Evolutionary conservation across 805 yeast genomes (phyloP).

Genomic region (Hanseniaspora guilliermondii): DNA sequence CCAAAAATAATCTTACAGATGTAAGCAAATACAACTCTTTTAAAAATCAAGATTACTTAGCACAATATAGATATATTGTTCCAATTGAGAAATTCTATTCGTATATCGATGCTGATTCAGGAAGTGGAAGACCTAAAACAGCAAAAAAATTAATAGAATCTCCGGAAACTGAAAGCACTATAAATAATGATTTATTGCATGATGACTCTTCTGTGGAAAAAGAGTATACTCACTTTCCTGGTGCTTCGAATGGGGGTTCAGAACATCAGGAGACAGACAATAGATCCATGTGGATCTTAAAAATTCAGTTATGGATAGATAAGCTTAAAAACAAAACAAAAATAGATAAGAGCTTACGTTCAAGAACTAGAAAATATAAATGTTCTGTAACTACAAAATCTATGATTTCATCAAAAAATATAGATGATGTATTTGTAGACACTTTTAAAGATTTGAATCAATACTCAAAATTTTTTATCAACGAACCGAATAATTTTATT

Average conservation of each 20-base stretch:
- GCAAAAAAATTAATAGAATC: neutral
- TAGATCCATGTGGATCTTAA: neutral
- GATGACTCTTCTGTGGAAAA: neutral
- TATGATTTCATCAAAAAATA: neutral
- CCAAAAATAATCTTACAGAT: neutral
- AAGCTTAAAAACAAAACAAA: neutral
- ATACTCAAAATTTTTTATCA: conserved; percentile 6
- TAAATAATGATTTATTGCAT: neutral
- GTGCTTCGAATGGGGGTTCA: conserved; percentile 1
- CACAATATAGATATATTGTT: neutral
- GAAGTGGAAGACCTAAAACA: neutral
- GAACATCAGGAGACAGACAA: neutral
- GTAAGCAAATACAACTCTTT: neutral
- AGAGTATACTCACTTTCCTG: neutral
- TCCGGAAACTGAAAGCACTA: neutral
- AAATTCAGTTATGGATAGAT: conserved; percentile 6
- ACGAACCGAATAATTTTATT: neutral
- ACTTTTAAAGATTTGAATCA: neutral
- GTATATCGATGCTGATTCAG: neutral
- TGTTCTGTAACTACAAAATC: too few species aligned
- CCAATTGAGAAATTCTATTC: neutral
- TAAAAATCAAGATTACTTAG: neutral
- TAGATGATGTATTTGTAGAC: neutral
- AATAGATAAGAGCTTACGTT: neutral
- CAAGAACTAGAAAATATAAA: neutral